Evolutionary conservation across 257 asterid genomes (phyloP), one percentile per base, ranked within the genome.

Genomic region (Solanum clarkiae): DNA sequence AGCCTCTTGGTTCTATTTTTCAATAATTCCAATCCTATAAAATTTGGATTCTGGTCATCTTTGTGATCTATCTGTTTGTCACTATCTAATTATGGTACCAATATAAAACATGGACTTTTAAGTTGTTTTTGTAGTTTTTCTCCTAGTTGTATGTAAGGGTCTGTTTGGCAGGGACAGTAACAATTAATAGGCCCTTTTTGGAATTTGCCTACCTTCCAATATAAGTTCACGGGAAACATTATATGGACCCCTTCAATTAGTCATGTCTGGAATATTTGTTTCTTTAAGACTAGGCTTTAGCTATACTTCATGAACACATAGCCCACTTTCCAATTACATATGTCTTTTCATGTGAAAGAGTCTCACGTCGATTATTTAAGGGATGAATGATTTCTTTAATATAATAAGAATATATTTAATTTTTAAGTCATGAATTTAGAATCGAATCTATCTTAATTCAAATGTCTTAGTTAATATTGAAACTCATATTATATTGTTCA

Each of bases 221-320:
- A 56, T 42, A 26, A 56, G 89, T 88, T 93, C 97, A 93, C 97
- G 93, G 93, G 93, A 82, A 71, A 79, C 91, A 65, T 29, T 86
- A n/a, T 16, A 81, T 40, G 71, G 77, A 49, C 44, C 56, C 77
- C 75, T 82, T 82, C 56, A 42, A 62, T 62, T 82, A 66, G 16
- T 63, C 16, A 63, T 65, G 71, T 63, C 53, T 60, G 42, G 60
- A 82, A 82, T 82, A 82, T 82, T 82, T 63, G 85, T 82, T 51
- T 77, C 47, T 62, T 62, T 82, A 17, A 44, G 22, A 62, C 60
- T 82, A 62, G 56, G 60, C 47, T 49, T 44, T 66, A 49, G 29
- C 57, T 80, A 42, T 57, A n/a, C 29, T 81, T 60, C 53, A 4
- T 36, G 6, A 75, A 77, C 10, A 29, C 60, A 81, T 81, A 11